Evolutionary conservation across 768 basidiomycete genomes (phyloP), one percentile per base, ranked within the genome.

Genomic region (Boletus fagicola): DNA sequence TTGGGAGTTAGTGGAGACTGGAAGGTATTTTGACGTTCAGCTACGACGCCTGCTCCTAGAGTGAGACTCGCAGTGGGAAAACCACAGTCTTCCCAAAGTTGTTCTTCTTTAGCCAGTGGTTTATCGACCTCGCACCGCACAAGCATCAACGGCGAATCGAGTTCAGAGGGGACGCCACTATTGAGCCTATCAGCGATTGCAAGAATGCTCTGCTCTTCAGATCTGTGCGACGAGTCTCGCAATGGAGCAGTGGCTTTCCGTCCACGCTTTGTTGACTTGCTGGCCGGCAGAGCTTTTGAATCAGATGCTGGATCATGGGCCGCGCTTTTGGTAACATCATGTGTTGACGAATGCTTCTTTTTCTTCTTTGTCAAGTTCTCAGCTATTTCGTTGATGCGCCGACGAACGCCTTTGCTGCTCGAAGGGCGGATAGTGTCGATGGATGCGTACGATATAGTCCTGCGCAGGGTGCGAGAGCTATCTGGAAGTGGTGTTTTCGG

Each of bases 371-470:
- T 3, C 40, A 59, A 16, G 36, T 28, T 35, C 4, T 57, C 42
- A 1, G 59, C 56, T 12, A 58, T 61, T 11, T 67, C 60, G 10
- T 20, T 12, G 45, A 66, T 57, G 45, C 53, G 50, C 31, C 54
- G 64, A 40, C 64, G 62, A 26, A 66, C 6, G 12, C 60, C 56
- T 46, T 53, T 61, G 9, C 7, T 30, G 5, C 16, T 46, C 18
- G 56, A 15, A 18, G 59, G 53, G n/a, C 53, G 43, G 20, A 62
- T 13, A 0, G 66, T 68, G 8, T 62, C 57, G 38, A 68, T 33
- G 18, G 64, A 69, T 13, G 59, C 53, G 38, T 12, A 42, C 8
- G 68, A 70, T 11, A 30, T n/a, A 0, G 59, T 64, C 51, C 68
- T 64, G n/a, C 47, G 62, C 5, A 68, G 51, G 1, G 58, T 50